A percentile compares a stretch with the other conserved stretches of the same genome.
These are phyloP conservation scores for Saraca asoca DNA, from an alignment of 331 rosid species.

Conservation along the genomic window DNA sequence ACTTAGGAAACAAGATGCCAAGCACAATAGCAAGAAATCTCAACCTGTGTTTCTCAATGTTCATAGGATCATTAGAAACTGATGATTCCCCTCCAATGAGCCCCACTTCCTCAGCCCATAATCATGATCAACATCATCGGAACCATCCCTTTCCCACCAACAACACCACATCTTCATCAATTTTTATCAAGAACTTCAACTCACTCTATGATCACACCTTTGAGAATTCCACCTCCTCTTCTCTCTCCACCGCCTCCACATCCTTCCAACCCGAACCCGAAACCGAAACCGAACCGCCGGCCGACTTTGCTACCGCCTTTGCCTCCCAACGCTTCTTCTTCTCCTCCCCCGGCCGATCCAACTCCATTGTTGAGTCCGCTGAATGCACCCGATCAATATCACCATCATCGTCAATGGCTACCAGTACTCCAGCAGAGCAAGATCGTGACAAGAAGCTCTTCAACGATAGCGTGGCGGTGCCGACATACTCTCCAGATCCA, in stretches of 20 bases:
- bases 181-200: slow-evolving; percentile 73
- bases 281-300: slow-evolving; percentile 24
- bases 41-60: slow-evolving; percentile 68
- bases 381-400: slow-evolving; percentile 11
- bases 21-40: slow-evolving; percentile 46
- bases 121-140: too few relatives aligned
- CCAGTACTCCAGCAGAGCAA: background rate
- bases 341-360: slow-evolving; percentile 85
- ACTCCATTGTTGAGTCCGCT: slow-evolving; percentile 66
- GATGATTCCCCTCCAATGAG: slow-evolving; percentile 43
- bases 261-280: slow-evolving; percentile 32
- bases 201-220: slow-evolving; percentile 68
- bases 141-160: slow-evolving; percentile 31
- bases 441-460: slow-evolving; percentile 29
- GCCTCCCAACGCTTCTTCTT: slow-evolving; percentile 93
- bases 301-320: slow-evolving; percentile 64
- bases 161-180: slow-evolving; percentile 24
- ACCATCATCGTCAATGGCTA: background rate
- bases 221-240: slow-evolving; percentile 30
- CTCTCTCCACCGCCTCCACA: slow-evolving; percentile 42
- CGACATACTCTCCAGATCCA: slow-evolving; percentile 83
- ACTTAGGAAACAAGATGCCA: slow-evolving; percentile 40
- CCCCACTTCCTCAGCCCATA: slow-evolving; percentile 13
- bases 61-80: slow-evolving; percentile 40
- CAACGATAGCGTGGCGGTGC: slow-evolving; percentile 67